Conservation (phyloP, 2,329 filamentous ascomycete species). For the Fusarium sp. region DNA sequence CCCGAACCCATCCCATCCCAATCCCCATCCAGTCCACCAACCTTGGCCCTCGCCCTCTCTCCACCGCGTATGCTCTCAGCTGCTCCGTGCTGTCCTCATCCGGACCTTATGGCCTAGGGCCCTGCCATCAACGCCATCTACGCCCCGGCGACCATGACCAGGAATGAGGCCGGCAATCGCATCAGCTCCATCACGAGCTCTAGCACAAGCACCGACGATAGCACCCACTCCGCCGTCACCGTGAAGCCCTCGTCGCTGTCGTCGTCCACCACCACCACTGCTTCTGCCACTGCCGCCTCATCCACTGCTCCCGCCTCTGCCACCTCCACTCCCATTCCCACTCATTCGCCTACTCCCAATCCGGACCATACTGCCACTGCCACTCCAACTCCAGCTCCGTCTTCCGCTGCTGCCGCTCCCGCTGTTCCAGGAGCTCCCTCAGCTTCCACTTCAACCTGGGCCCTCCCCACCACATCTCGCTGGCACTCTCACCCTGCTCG, state of each 20-base stretch:
- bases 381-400: constrained; percentile 31
- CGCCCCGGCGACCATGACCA: constrained; percentile 70
- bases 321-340: constrained; percentile 51
- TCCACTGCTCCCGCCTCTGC: constrained; percentile 43
- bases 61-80: constrained; percentile 36
- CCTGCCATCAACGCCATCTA: constrained; percentile 47
- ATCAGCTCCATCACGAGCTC: constrained; percentile 59
- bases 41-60: constrained; percentile 12
- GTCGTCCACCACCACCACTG: constrained; percentile 49
- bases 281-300: constrained; percentile 46
- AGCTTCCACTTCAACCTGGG: constrained; percentile 27
- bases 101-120: constrained; percentile 48
- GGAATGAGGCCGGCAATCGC: constrained; percentile 72
- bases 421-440: constrained; percentile 30
- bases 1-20: constrained; percentile 5
- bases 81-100: constrained; percentile 36
- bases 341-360: constrained; percentile 43
- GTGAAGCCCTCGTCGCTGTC: constrained; percentile 59
- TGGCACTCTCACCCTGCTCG: constrained; percentile 33
- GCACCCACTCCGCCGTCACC: constrained; percentile 75
- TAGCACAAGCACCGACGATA: constrained; percentile 74
- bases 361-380: constrained; percentile 20
- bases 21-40: background rate
- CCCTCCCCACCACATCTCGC: constrained; percentile 31
- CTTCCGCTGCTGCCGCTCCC: constrained; percentile 32